Base-by-base conservation (phyloP, 768 basidiomycete species). In the Termitomyces sp. region DNA sequence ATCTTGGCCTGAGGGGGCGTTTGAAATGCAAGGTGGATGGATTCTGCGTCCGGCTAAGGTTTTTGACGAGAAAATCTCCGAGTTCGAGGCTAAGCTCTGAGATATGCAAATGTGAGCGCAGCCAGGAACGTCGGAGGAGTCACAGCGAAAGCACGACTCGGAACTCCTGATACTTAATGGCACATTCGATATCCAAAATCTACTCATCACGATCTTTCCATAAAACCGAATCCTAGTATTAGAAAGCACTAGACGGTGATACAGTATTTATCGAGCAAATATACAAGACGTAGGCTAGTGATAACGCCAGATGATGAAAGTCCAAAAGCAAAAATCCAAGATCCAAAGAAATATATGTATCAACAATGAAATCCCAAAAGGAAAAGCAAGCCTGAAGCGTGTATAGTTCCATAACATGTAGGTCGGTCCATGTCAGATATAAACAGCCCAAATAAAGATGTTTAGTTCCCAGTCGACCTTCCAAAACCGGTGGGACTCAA, bases 401-500 rank as follows among this genome's bases (percentile, higher is more conserved):
- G 13, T 36, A 36, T 20, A 36, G 24, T 57, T 46, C 35, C 33
- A 22, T 16, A 36, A 45, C 44, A n/a, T 22, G 33, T 32, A 16
- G 1, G 22, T 9, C 20, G 16, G 35, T 36, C 32, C 33, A 35
- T 55, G 32, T 18, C 35, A 33, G 16, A 46, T 20, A 38, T 48
- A 24, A 22, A 36, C n/a, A 36, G n/a, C n/a, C 45, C 33, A 38
- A 48, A 55, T 3, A 36, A 40, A 24, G 22, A 39, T 7, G 4
- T 28, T 51, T 36, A 58, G 24, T 32, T n/a, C 5, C 60, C 38
- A 22, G 57, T 35, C 13, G 45, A 18, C 56, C 62, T 66, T 32
- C 70, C 71, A 50, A 72, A 68, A 3, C 61, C 66, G 16, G 62
- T 70, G 32, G 69, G 69, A 42, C 70, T 71, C n/a, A 71, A 57